A percentile compares a stretch with the other conserved stretches of the same genome.
phyloP scores from a whole-genome alignment of 768 basidiomycete genomes.

The Collybia sp. region DNA sequence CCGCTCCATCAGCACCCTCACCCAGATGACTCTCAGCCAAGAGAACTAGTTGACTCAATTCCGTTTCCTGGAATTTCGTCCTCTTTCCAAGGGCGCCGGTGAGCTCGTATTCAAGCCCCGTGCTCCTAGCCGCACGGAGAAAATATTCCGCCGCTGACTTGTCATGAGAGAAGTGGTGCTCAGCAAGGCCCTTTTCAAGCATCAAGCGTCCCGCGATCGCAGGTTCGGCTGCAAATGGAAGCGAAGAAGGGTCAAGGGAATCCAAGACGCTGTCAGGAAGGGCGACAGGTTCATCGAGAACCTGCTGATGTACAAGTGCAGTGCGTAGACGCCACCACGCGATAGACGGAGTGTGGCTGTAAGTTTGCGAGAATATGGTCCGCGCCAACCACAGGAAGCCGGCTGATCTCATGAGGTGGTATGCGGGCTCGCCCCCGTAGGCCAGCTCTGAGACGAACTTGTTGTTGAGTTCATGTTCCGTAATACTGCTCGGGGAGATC shows the following conservation, averaged over 20 bases:
- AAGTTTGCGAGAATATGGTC: conserved; percentile 55
- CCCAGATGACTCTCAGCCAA: conserved; percentile 79
- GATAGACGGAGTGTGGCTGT: conserved; percentile 41
- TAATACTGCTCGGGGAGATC: conserved; percentile 18
- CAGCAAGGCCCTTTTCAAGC: conserved; percentile 75
- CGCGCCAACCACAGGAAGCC: conserved; percentile 73
- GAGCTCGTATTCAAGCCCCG: conserved; percentile 82
- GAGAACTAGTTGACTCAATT: conserved; percentile 86
- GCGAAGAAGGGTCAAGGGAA: conserved; percentile 35
- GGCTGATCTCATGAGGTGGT: conserved; percentile 76
- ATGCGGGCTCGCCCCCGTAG: conserved; percentile 88
- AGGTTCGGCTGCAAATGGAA: conserved; percentile 41
- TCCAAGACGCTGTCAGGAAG: conserved; percentile 37
- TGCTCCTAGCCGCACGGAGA: conserved; percentile 69
- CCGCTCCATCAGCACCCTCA: conserved; percentile 14
- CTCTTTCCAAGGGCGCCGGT: conserved; percentile 91
- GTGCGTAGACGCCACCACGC: conserved; percentile 86
- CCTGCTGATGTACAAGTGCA: conserved; percentile 66
- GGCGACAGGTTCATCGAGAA: conserved; percentile 81
- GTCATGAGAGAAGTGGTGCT: conserved; percentile 74
- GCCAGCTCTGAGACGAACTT: conserved; percentile 75
- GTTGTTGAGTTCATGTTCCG: conserved; percentile 52
- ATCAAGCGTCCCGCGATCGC: conserved; percentile 66
- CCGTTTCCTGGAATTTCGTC: conserved; percentile 88
- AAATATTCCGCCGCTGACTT: conserved; percentile 75